Evolutionary conservation across 140 eudicot species (phyloP), one percentile per base, ranked within the genome.

Genomic region (Eryngium alpinum): DNA sequence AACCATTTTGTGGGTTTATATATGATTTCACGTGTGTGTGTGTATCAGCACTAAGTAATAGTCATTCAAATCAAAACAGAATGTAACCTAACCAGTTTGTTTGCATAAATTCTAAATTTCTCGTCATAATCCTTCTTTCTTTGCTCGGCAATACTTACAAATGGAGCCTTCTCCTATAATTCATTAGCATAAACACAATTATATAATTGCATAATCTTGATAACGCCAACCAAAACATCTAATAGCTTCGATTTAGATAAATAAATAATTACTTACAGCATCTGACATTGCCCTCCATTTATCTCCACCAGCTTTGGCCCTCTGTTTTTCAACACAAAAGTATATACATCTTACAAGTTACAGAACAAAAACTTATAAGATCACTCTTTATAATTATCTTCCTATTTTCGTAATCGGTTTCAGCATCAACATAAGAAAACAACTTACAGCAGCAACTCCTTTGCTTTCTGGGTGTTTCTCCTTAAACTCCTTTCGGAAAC

Each of bases 261-360:
- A 53, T 53, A 53, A 11, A n/a, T 2, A 38, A 50, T 19, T 32
- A 72, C 93, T 85, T 84, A 93, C 97, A 75, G 88, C 83, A 0
- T 86, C 97, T 31, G 93, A 38, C 87, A 93, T 33, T 12, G 92
- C 79, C 81, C 91, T 91, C 97, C 98, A 92, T 71, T 84, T 82
- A 11, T 84, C 87, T 21, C 97, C 97, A 77, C 90, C 97, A 74
- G 97, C 97, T 82, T 92, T 92, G 13, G 93, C 95, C 29, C 90
- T 90, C 97, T 92, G 69, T 62, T 62, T 62, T 62, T 24, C 31
- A 38, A 38, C 46, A 38, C 46, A 38, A 38, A 38, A 38, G 7
- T 38, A 38, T 7, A 38, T 7, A 38, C 7, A 7, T 38, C 46
- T 38, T n/a, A n/a, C n/a, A n/a, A n/a, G n/a, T n/a, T n/a, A n/a